Evolutionary conservation across 345 rosid genomes (phyloP).

Genomic region (Pugionium dolabratum): DNA sequence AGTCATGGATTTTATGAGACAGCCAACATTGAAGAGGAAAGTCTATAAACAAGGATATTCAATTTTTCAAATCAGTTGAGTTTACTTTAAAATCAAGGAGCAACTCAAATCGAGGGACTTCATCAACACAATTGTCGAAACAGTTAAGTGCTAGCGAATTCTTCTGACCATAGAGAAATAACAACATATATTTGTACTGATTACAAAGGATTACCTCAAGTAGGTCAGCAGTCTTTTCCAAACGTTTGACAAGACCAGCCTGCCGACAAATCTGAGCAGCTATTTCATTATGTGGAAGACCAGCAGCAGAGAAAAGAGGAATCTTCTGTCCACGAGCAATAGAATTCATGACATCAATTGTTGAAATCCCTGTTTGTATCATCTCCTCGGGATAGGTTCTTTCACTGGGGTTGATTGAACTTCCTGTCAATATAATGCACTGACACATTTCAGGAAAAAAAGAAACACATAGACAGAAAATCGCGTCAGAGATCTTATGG

Average conservation of each 20-base stretch:
- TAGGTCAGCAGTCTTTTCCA: constrained; percentile 79
- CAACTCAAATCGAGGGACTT: neutral
- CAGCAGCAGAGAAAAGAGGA: constrained; percentile 98
- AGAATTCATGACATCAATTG: constrained; percentile 97
- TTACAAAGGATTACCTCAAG: constrained; percentile 56
- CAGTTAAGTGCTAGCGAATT: neutral
- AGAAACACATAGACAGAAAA: neutral
- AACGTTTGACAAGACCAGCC: constrained; percentile 93
- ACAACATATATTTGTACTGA: neutral
- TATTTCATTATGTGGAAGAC: constrained; percentile 98
- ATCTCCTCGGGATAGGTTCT: constrained; percentile 98
- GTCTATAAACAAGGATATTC: neutral
- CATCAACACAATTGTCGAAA: neutral
- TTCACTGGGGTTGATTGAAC: constrained; percentile 98
- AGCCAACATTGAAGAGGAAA: neutral
- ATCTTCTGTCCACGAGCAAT: constrained; percentile 98
- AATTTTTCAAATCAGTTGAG: neutral
- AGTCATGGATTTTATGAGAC: neutral
- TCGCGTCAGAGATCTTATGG: neutral
- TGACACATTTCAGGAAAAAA: neutral
- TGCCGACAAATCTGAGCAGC: constrained; percentile 99
- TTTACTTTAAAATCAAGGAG: neutral
- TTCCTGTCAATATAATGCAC: constrained; percentile 47
- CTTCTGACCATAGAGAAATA: constrained; percentile 1
- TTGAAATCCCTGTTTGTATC: constrained; percentile 97